A percentile compares a stretch with the other conserved stretches of the same genome.
Conservation (phyloP, 768 basidiomycete genomes). For the Tylopilus rubrobrunneus region DNA sequence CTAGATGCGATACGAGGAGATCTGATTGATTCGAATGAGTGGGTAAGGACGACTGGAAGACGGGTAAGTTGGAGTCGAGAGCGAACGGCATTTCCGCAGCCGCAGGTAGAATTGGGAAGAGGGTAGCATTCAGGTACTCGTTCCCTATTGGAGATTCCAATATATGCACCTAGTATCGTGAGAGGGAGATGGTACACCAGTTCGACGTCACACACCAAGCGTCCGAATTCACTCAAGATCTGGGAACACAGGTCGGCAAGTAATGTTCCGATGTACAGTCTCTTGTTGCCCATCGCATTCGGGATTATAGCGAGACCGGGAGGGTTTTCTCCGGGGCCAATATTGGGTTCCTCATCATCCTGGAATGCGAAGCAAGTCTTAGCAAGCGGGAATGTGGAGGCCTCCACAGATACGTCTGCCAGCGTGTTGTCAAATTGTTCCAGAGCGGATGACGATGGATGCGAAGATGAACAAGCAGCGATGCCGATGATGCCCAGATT, state of each 20-base stretch:
- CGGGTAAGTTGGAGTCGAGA: conserved; percentile 43
- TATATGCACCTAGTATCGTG: conserved; percentile 55
- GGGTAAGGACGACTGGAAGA: conserved; percentile 42
- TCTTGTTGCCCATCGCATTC: conserved; percentile 82
- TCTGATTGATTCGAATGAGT: conserved; percentile 58
- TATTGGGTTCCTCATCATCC: conserved; percentile 47
- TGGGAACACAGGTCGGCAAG: conserved; percentile 87
- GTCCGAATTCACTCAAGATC: conserved; percentile 80
- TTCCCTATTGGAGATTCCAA: conserved; percentile 84
- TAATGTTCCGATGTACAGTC: conserved; percentile 81
- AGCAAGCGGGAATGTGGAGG: conserved; percentile 71
- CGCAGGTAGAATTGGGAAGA: conserved; percentile 62
- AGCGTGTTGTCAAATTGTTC: conserved; percentile 65
- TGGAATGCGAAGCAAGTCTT: conserved; percentile 86
- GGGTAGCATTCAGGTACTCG: conserved; percentile 71
- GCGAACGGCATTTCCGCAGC: conserved; percentile 57
- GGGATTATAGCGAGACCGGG: conserved; percentile 77
- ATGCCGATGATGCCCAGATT: conserved; percentile 88
- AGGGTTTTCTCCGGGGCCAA: conserved; percentile 52
- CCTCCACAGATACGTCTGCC: conserved; percentile 61
- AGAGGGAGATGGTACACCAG: not conserved
- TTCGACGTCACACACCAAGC: conserved; percentile 55
- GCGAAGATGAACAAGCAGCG: conserved; percentile 59
- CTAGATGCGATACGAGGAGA: conserved; percentile 27
- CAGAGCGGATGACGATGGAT: conserved; percentile 49